Evolutionary conservation across 2,329 filamentous ascomycete species (phyloP).

Genomic region (Pseudogymnoascus pannorum): DNA sequence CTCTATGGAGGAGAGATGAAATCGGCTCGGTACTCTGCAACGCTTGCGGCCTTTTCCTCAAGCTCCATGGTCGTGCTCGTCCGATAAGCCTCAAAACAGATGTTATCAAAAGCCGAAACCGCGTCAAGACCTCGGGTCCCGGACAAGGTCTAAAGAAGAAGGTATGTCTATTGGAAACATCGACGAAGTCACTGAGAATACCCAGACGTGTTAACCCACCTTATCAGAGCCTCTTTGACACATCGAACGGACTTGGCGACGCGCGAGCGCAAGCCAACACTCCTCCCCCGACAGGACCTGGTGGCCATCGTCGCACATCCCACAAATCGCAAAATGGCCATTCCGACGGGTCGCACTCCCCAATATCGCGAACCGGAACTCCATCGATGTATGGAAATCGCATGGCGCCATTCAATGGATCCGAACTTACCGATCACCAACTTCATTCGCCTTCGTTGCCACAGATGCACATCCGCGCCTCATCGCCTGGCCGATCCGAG

Average conservation of each 20-base stretch:
- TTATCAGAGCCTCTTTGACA: slow-evolving; percentile 33
- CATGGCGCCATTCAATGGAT: slow-evolving; percentile 71
- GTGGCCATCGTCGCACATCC: slow-evolving; percentile 56
- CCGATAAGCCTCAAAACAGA: slow-evolving; percentile 98
- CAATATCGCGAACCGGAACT: slow-evolving; percentile 71
- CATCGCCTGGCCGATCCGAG: slow-evolving; percentile 51
- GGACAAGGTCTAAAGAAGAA: slow-evolving; percentile 74
- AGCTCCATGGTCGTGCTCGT: slow-evolving; percentile 86
- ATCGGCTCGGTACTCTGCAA: slow-evolving; percentile 94
- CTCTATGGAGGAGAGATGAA: slow-evolving; percentile 96
- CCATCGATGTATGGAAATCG: slow-evolving; percentile 68
- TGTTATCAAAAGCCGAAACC: slow-evolving; percentile 98
- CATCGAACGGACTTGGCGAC: slow-evolving; percentile 50
- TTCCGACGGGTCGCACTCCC: slow-evolving; percentile 68
- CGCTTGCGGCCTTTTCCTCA: slow-evolving; percentile 93
- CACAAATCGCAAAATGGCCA: slow-evolving; percentile 67
- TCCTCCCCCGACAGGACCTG: slow-evolving; percentile 43
- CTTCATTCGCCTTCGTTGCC: slow-evolving; percentile 47
- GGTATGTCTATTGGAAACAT: slow-evolving; percentile 44
- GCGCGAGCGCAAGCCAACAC: slow-evolving; percentile 46
- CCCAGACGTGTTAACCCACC: slow-evolving; percentile 18
- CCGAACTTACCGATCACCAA: slow-evolving; percentile 57
- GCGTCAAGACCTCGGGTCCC: slow-evolving; percentile 79
- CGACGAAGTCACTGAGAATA: slow-evolving; percentile 15
- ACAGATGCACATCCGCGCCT: slow-evolving; percentile 44